phyloP scores from a whole-genome alignment of 1,284 basidiomycete species.

The Tranzscheliella williamsii region DNA sequence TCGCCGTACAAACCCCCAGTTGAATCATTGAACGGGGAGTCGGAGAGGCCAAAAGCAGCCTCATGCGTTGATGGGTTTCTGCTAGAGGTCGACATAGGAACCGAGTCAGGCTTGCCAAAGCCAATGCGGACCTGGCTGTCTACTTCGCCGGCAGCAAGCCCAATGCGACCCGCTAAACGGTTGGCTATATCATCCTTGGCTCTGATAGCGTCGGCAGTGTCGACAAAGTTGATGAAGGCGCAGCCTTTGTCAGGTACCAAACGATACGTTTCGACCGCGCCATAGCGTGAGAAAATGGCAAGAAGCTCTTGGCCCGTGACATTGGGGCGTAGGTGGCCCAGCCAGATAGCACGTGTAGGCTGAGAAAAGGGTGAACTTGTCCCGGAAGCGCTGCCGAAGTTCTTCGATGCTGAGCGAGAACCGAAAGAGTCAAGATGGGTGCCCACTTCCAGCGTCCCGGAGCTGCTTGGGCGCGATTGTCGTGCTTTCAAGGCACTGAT shows the following conservation, averaged over 20 bases:
- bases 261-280: conserved; percentile 90
- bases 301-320: conserved; percentile 93
- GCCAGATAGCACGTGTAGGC: conserved; percentile 93
- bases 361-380: conserved; percentile 67
- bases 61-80: too few species aligned
- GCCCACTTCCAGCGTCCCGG: conserved; percentile 10
- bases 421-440: conserved; percentile 4
- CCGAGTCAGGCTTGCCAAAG: conserved; percentile 94
- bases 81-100: conserved; percentile 60
- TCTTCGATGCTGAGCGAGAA: conserved; percentile 6
- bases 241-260: conserved; percentile 98
- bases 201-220: conserved; percentile 87
- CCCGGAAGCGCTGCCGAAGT: conserved; percentile 6
- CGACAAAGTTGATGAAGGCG: conserved; percentile 97
- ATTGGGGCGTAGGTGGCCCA: conserved; percentile 90
- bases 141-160: conserved; percentile 66
- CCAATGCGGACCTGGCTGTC: conserved; percentile 82
- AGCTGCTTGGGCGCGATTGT: conserved; percentile 10
- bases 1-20: conserved; percentile 10
- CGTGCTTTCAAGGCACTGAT: conserved; percentile 1
- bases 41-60: background rate
- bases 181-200: conserved; percentile 96
- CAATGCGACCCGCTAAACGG: conserved; percentile 85
- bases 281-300: conserved; percentile 91
- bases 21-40: background rate